Evolutionary conservation across 1,284 basidiomycete genomes (phyloP).

Genomic region (Fomitopsis betulina): DNA sequence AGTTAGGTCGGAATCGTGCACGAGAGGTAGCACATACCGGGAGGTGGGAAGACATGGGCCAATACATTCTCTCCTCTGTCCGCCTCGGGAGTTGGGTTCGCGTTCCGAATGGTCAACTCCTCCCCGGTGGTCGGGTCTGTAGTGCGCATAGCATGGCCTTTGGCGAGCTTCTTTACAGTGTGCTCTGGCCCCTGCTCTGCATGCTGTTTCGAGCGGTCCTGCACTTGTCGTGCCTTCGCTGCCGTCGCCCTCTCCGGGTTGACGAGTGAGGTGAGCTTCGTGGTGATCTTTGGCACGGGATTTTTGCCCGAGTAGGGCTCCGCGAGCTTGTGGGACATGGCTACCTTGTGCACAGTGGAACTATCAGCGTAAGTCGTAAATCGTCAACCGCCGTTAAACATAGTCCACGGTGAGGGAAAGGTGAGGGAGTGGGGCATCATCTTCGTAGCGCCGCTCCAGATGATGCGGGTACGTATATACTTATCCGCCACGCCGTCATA

Average conservation of each 20-base stretch:
- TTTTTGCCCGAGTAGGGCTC: slow-evolving; percentile 33
- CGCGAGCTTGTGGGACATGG: slow-evolving; percentile 25
- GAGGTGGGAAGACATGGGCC: slow-evolving; percentile 27
- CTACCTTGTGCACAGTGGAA: too few relatives aligned
- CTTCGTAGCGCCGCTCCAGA: too few relatives aligned
- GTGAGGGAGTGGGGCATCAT: too few relatives aligned
- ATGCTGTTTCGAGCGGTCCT: slow-evolving; percentile 20
- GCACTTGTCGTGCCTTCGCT: slow-evolving; percentile 28
- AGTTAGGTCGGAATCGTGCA: background rate
- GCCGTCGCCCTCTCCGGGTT: slow-evolving; percentile 26
- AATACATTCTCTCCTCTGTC: slow-evolving; percentile 25
- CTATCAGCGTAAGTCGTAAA: background rate
- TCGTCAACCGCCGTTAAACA: background rate
- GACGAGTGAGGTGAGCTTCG: slow-evolving; percentile 26
- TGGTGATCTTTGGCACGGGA: slow-evolving; percentile 28
- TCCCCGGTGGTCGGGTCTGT: slow-evolving; percentile 29
- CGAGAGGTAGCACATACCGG: slow-evolving; percentile 17
- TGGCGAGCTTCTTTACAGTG: slow-evolving; percentile 21
- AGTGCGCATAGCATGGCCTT: slow-evolving; percentile 25
- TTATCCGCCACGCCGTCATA: background rate
- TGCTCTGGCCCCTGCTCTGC: slow-evolving; percentile 28
- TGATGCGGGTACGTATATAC: too few relatives aligned
- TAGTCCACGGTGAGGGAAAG: too few relatives aligned
- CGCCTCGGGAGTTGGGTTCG: slow-evolving; percentile 20
- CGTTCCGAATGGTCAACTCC: slow-evolving; percentile 28